Conservation (phyloP, 495 filamentous ascomycete species). For the Tuber brumale region DNA sequence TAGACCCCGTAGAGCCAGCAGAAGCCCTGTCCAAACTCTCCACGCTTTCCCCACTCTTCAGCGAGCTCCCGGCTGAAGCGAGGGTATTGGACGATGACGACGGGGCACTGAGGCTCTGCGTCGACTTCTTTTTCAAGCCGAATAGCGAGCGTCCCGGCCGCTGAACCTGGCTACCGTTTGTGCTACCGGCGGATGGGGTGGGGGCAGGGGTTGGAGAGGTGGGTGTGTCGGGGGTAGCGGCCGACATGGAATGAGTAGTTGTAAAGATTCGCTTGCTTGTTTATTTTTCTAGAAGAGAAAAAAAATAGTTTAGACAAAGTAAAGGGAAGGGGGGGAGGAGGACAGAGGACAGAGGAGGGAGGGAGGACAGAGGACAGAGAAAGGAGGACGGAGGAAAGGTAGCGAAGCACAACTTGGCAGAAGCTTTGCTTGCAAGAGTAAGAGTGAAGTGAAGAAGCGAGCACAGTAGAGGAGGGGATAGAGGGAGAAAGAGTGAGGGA, state of each 20-base stretch:
- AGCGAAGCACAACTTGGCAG: conserved; percentile 5
- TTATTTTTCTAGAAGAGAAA: not conserved
- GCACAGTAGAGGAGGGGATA: not conserved
- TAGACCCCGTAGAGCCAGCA: not conserved
- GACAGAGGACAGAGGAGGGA: not conserved
- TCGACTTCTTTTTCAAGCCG: conserved; percentile 39
- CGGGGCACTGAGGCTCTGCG: conserved; percentile 24
- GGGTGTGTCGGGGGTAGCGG: conserved; percentile 2
- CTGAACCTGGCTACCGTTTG: not conserved
- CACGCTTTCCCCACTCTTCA: conserved; percentile 28
- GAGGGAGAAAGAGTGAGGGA: not conserved
- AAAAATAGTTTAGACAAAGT: not conserved
- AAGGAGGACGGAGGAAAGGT: conserved; percentile 1
- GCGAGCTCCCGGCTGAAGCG: conserved; percentile 25
- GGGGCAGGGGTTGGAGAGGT: conserved; percentile 18
- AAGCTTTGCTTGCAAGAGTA: not conserved
- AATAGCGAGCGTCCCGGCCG: conserved; percentile 29
- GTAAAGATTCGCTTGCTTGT: not conserved
- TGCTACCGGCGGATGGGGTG: conserved; percentile 20
- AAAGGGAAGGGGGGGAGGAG: not conserved
- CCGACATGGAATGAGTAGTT: conserved; percentile 23
- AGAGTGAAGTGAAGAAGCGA: not conserved
- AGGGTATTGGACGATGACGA: conserved; percentile 27
- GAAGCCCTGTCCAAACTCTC: conserved; percentile 32
- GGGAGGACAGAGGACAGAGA: not conserved